These are phyloP conservation scores for Trichoderma sp. DNA, from an alignment of 2,329 filamentous ascomycete genomes.

Conservation along the genomic window DNA sequence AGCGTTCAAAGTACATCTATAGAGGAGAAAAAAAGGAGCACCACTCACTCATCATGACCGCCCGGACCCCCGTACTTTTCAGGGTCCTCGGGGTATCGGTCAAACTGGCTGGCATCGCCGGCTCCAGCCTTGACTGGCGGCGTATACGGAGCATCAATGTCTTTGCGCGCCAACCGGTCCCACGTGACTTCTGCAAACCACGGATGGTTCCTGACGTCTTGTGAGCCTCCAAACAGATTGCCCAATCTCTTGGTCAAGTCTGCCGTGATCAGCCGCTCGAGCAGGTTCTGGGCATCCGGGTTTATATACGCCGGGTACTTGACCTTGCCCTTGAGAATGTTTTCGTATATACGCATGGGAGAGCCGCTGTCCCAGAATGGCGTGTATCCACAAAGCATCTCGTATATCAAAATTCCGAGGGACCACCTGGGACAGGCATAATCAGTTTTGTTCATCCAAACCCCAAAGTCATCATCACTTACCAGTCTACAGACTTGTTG, in stretches of 20 bases:
- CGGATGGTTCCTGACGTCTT: slow-evolving; percentile 90
- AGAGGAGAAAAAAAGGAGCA: too few relatives aligned
- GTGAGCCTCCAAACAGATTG: slow-evolving; percentile 86
- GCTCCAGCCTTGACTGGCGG: slow-evolving; percentile 92
- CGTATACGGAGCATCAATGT: slow-evolving; percentile 97
- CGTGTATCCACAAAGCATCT: slow-evolving; percentile 99
- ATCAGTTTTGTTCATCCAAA: not conserved
- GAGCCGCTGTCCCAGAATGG: slow-evolving; percentile 98
- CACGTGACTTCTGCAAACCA: slow-evolving; percentile 99
- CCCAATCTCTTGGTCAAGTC: slow-evolving; percentile 94
- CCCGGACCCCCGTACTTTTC: slow-evolving; percentile 77
- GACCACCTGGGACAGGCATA: slow-evolving; percentile 77
- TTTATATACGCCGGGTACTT: slow-evolving; percentile 98
- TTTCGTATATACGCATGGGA: slow-evolving; percentile 99
- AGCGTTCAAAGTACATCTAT: not conserved
- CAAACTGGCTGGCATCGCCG: slow-evolving; percentile 95
- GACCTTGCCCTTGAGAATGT: slow-evolving; percentile 92
- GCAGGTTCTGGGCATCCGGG: slow-evolving; percentile 86
- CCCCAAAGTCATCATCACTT: slow-evolving; percentile 43
- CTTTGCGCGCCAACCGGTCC: slow-evolving; percentile 90
- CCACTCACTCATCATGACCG: slow-evolving; percentile 82
- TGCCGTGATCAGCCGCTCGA: slow-evolving; percentile 89
- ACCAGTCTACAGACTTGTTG: slow-evolving; percentile 99
- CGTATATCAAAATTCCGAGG: slow-evolving; percentile 95
- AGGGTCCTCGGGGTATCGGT: slow-evolving; percentile 95